Evolutionary conservation across 148 eudicot genomes (phyloP), one percentile per base, ranked within the genome.

Genomic region (Amaranthus hypochondriacus): DNA sequence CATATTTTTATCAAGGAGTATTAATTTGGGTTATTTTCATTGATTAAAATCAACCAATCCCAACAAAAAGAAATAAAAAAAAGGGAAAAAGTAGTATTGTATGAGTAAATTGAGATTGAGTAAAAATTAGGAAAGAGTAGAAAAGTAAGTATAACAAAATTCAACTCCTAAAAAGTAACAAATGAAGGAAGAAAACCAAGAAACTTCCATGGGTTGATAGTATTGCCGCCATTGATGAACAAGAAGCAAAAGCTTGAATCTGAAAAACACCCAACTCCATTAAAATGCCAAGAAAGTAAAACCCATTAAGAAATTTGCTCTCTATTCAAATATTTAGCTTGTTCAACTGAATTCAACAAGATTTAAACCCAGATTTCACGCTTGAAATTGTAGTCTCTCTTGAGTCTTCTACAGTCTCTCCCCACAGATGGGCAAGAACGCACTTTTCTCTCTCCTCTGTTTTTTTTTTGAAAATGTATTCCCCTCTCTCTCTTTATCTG

Each of bases 161-260:
- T 28, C 39, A 28, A 28, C 39, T 28, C 39, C 39, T 46, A 73
- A 90, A 71, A 93, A 90, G 75, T 88, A 75, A 75, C 85, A 90
- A 79, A 89, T 87, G 83, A 77, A 87, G 87, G 77, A 88, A 86
- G 89, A 87, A 88, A 74, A 87, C 77, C 14, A 84, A 86, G 76
- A 79, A 88, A 68, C 73, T 83, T 73, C 78, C 82, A 54, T 43
- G 61, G 46, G 21, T 39, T 6, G 21, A 7, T 10, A 3, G 4
- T 51, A 61, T 46, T 48, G 9, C 39, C 7, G 61, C 59, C 14
- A 66, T 7, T 10, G 71, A 65, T 4, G 71, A 55, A 14, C 43
- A 66, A 0, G 66, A 65, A 9, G 72, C 42, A 48, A 43, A 62
- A 21, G 62, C 57, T 52, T 46, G 50, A 39, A 59, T 59, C 62